A percentile compares a stretch with the other conserved stretches of the same genome.
Conservation (phyloP, 2,329 filamentous ascomycete species). For the Bipolaris zeicola region DNA sequence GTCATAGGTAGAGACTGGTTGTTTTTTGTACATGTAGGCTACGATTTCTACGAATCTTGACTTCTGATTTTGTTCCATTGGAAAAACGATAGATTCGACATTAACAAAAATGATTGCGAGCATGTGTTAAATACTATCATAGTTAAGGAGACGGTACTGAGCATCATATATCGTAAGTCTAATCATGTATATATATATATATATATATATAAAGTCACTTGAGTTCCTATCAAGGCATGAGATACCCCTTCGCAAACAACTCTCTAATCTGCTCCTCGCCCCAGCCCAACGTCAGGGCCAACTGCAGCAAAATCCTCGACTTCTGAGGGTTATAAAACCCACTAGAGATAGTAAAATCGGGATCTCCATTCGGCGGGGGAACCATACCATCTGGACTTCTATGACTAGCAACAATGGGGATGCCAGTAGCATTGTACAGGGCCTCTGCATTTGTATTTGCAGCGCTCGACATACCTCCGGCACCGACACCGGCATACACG, state of each 20-base stretch:
- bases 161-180: background rate
- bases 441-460: slow-evolving; percentile 48
- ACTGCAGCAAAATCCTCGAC: slow-evolving; percentile 58
- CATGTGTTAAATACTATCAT: background rate
- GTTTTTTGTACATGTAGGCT: no score
- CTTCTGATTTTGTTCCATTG: no score
- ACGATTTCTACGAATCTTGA: no score
- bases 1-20: no score
- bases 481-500: slow-evolving; percentile 62
- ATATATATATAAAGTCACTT: no score
- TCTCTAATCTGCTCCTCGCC: slow-evolving; percentile 53
- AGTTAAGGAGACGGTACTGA: background rate
- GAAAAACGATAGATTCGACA: no score
- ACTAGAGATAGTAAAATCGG: slow-evolving; percentile 50
- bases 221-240: slow-evolving; percentile 18
- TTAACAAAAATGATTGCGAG: no score
- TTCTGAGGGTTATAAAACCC: slow-evolving; percentile 64
- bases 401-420: slow-evolving; percentile 59
- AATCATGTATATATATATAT: no score
- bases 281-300: slow-evolving; percentile 41
- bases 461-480: slow-evolving; percentile 53
- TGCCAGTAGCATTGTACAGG: slow-evolving; percentile 53
- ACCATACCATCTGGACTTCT: slow-evolving; percentile 61
- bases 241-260: slow-evolving; percentile 42
- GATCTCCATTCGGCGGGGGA: slow-evolving; percentile 29